Evolutionary conservation across 2,329 filamentous ascomycete genomes (phyloP), one percentile per base, ranked within the genome.

Genomic region (Alternaria brassicicola): DNA sequence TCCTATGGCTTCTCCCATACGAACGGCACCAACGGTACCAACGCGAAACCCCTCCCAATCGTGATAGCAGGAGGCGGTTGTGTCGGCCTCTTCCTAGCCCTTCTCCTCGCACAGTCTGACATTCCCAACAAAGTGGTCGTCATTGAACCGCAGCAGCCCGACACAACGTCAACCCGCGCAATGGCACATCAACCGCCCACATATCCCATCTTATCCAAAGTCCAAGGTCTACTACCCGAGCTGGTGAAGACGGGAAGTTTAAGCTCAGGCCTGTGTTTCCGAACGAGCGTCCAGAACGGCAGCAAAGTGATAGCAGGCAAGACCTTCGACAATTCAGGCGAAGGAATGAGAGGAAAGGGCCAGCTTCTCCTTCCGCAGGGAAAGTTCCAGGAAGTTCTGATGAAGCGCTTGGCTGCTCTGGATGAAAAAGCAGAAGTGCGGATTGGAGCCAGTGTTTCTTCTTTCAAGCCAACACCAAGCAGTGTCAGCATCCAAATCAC

Each of bases 121-220:
- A 71, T 79, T 12, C 65, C 71, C 17, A 73, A 76, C 38, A 63
- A 61, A 12, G 63, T 80, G 38, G 61, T 80, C 42, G 75, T 76
- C 48, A 52, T 75, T 55, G 73, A 76, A 26, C 69, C 70, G 13
- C 31, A 57, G 8, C 28, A 50, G 17, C 69, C 72, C 0, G 67
- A 71, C 25, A 62, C 62, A 4, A 59, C 68, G 6, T 74, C 75
- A 6, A 78, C 79, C 13, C 74, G 78, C 46, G 79, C 79, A 54
- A 79, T 79, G 59, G 77, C 79, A 3, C 79, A 81, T 56, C 75
- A 79, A 57, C 77, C 78, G 8, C 72, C 75, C 2, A 74, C 78
- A 0, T 78, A 79, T 36, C 75, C 77, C 0, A 74, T 79, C 12
- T 73, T 81, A 55, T 68, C 72, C 0, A 67, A 71, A 19, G 74